Base-by-base conservation (phyloP, 2,329 filamentous ascomycete species). In the Fonsecaea monophora region DNA sequence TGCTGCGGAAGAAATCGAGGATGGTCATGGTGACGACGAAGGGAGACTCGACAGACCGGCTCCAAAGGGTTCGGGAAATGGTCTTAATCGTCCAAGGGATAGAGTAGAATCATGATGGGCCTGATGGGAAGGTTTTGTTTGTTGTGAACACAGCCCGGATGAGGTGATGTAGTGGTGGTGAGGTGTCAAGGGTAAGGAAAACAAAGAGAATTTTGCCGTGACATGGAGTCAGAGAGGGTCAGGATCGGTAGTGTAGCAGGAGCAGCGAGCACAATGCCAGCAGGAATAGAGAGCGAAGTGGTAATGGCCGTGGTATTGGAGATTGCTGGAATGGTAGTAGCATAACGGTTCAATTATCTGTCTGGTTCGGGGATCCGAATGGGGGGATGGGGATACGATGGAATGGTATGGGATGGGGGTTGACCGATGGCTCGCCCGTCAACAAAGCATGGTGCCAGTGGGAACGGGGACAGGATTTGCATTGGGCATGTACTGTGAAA, bases 1-100 rank as follows among this genome's bases (percentile, higher is more conserved):
- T 68, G 50, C 58, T 68, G 68, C 68, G 68, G 54, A 70, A 68
- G 66, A 70, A 70, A 35, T 68, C 68, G 68, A 70, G 66, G 48
- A 70, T 53, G 25, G 68, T 68, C 68, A 70, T 70, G 65, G 50
- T 50, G 66, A 13, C 13, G 40, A 21, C 15, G 34, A 25, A 40
- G 40, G 59, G 50, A 54, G 53, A 34, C 18, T 54, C n/a, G 53
- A 45, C 18, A 4, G 53, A 40, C 45, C 18, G 62, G 38, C 53
- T 55, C 53, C 25, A 25, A 25, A 45, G 45, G 59, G 25, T 60
- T 59, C 37, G 25, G 45, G 13, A 34, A 6, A 13, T 40, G n/a
- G 38, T 59, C 60, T 55, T 65, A 69, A 40, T 64, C 64, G 54
- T 60, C 40, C 30, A 64, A 65, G 62, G 35, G 53, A 18, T 62